Percentiles rank a stretch among this genome's conserved stretches.
These are phyloP conservation scores for Beauveria bassiana DNA, from an alignment of 2,329 filamentous ascomycete genomes.

Conservation along the genomic window DNA sequence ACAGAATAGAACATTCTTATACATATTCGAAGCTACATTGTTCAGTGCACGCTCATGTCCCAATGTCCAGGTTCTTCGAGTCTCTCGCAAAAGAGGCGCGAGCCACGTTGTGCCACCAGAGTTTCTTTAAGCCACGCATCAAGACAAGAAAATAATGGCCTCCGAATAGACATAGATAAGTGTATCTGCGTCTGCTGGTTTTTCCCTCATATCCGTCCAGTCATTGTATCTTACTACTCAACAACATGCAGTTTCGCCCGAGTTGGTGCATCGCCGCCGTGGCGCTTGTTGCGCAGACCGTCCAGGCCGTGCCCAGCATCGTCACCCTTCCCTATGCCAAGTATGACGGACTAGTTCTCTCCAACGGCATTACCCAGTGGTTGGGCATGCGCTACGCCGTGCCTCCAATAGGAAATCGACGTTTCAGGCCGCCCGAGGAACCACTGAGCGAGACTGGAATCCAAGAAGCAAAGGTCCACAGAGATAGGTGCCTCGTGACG, in stretches of 20 bases:
- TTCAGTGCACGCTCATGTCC: no score
- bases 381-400: slow-evolving; percentile 69
- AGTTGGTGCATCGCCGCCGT: neutral
- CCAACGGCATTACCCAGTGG: slow-evolving; percentile 60
- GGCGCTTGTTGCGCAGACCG: neutral
- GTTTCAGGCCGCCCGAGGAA: slow-evolving; percentile 61
- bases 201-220: neutral
- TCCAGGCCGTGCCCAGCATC: neutral
- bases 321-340: slow-evolving; percentile 42
- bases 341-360: slow-evolving; percentile 49
- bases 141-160: neutral
- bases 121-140: neutral
- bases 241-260: neutral
- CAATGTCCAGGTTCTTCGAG: neutral
- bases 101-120: neutral
- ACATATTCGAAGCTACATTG: no score
- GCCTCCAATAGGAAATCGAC: slow-evolving; percentile 54
- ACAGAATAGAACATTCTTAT: no score
- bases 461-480: slow-evolving; percentile 42
- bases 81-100: neutral
- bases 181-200: neutral
- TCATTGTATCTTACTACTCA: no score
- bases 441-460: slow-evolving; percentile 39
- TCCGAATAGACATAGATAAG: no score
- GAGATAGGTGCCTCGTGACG: slow-evolving; percentile 25